Evolutionary conservation across 208 protist species (phyloP).

Genomic region (Acanthamoeba triangularis): DNA sequence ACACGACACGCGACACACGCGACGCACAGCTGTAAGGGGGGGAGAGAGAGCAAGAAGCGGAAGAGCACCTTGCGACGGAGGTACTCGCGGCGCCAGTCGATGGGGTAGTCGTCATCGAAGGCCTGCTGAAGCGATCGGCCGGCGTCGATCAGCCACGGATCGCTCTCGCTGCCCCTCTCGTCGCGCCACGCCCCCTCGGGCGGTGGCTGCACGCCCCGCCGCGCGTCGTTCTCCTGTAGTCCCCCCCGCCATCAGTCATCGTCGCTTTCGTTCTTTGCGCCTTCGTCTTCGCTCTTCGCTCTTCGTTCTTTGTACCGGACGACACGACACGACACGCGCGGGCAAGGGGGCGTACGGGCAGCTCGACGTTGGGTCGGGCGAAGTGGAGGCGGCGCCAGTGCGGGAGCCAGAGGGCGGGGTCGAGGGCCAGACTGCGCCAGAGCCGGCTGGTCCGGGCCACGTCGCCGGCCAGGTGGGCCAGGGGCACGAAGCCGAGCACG

Average conservation of each 20-base stretch:
- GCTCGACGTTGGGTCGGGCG: not conserved
- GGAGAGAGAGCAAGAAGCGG: not conserved
- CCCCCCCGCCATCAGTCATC: not conserved
- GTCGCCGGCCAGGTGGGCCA: not conserved
- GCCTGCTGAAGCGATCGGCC: constrained; percentile 10
- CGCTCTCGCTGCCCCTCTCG: not conserved
- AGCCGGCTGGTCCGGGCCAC: not conserved
- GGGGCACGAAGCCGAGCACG: constrained; percentile 2
- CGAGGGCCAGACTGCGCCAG: constrained; percentile 17
- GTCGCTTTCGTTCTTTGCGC: not conserved
- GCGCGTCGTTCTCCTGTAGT: not conserved
- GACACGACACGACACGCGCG: not conserved
- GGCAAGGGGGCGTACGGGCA: not conserved
- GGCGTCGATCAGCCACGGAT: constrained; percentile 40
- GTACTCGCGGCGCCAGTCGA: constrained; percentile 58
- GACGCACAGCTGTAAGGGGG: not conserved
- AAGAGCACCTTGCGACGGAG: not conserved
- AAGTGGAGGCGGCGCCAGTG: constrained; percentile 39
- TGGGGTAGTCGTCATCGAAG: not conserved
- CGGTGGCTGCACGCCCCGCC: not conserved
- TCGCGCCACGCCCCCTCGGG: not conserved
- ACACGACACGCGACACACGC: not conserved
- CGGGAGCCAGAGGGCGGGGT: constrained; percentile 22
- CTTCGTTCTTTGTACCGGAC: too few relatives aligned
- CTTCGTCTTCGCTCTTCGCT: not conserved